Conservation (phyloP, 2,329 filamentous ascomycete genomes). For the Epichloe scottii region DNA sequence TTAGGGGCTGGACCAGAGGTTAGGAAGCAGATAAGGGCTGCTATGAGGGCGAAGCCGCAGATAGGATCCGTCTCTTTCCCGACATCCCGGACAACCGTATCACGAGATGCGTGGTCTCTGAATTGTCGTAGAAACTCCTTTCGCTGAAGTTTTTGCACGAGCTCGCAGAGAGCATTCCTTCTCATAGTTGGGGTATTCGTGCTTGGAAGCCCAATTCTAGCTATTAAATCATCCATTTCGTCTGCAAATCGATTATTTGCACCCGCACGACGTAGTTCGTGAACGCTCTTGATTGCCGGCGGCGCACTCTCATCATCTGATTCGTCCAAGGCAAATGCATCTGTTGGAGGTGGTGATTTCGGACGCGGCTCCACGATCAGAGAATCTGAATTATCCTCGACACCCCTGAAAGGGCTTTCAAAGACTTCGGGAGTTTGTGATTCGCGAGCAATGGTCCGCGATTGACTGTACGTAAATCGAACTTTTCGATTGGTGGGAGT, state of each 20-base stretch:
- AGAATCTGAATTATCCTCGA: conserved; percentile 11
- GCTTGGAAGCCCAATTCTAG: conserved; percentile 42
- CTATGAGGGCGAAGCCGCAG: conserved; percentile 50
- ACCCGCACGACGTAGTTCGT: conserved; percentile 53
- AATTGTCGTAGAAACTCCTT: conserved; percentile 58
- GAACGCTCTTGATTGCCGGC: conserved; percentile 47
- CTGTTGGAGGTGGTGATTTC: conserved; percentile 12
- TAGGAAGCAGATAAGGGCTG: conserved; percentile 51
- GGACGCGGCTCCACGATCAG: conserved; percentile 10
- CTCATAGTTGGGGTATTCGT: conserved; percentile 36
- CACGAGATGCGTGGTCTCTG: conserved; percentile 59
- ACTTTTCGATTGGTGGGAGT: conserved; percentile 19
- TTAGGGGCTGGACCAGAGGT: conserved; percentile 47
- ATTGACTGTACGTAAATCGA: conserved; percentile 23
- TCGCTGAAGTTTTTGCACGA: conserved; percentile 46
- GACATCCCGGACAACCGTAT: conserved; percentile 51
- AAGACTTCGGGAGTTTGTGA: conserved; percentile 15
- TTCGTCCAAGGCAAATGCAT: conserved; percentile 16
- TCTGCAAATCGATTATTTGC: conserved; percentile 55
- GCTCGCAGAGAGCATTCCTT: conserved; percentile 45
- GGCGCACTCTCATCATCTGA: conserved; percentile 30
- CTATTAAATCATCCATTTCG: conserved; percentile 51
- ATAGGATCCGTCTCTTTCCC: conserved; percentile 47
- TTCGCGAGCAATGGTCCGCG: conserved; percentile 17
- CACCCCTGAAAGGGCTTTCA: conserved; percentile 5